Evolutionary conservation across 306 rosid genomes (phyloP).

Genomic region (Cucurbita argyrosperma): DNA sequence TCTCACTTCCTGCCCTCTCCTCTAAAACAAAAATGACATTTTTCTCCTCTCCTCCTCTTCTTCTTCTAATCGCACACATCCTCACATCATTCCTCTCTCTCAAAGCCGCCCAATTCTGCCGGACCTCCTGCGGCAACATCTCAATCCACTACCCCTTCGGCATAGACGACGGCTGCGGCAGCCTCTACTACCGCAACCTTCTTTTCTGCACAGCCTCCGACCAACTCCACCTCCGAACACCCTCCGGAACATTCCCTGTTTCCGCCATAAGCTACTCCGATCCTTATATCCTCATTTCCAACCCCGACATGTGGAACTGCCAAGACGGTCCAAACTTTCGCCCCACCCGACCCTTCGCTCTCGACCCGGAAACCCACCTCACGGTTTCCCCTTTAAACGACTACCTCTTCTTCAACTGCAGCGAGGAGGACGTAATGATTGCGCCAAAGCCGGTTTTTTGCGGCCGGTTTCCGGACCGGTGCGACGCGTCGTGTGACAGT

Average conservation of each 20-base stretch:
- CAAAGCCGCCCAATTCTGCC: slow-evolving; percentile 22
- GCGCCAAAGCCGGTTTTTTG: slow-evolving; percentile 78
- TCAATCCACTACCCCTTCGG: slow-evolving; percentile 72
- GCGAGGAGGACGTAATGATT: slow-evolving; percentile 46
- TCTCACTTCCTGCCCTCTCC: slow-evolving; percentile 1
- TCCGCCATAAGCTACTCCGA: slow-evolving; percentile 53
- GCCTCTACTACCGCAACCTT: slow-evolving; percentile 62
- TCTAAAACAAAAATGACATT: neutral
- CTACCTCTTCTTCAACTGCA: slow-evolving; percentile 84
- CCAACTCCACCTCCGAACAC: slow-evolving; percentile 63
- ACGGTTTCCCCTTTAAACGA: slow-evolving; percentile 62
- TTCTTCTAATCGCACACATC: slow-evolving; percentile 9
- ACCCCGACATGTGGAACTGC: slow-evolving; percentile 87
- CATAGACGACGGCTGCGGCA: slow-evolving; percentile 88
- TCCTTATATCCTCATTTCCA: slow-evolving; percentile 61
- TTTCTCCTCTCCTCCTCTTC: neutral
- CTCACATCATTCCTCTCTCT: slow-evolving; percentile 14
- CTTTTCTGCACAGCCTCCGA: slow-evolving; percentile 39
- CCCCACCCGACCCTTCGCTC: slow-evolving; percentile 54
- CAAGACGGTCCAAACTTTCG: slow-evolving; percentile 51
- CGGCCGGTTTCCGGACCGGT: slow-evolving; percentile 56
- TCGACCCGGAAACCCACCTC: slow-evolving; percentile 60
- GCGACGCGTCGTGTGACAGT: slow-evolving; percentile 86
- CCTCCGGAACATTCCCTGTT: slow-evolving; percentile 66
- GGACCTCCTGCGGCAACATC: slow-evolving; percentile 59